Conservation (phyloP, 306 rosid genomes). For the Cotoneaster glaucophyllus region DNA sequence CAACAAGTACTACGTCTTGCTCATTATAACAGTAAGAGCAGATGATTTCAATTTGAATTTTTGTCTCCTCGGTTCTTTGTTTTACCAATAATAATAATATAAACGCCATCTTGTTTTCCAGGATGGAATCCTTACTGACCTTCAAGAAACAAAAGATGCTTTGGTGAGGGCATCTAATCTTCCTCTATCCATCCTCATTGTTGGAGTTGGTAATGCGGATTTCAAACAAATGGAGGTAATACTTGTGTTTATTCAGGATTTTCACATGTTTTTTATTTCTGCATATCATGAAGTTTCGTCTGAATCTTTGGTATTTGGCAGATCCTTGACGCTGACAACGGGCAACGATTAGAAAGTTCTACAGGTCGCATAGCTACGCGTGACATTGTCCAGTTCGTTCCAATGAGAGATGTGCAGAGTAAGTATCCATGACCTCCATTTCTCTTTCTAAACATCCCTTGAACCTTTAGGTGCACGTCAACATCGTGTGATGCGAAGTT, state of each 20-base stretch:
- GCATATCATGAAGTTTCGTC: background rate
- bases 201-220: conserved; percentile 83
- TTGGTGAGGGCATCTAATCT: conserved; percentile 82
- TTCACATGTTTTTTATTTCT: background rate
- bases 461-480: background rate
- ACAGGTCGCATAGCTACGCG: conserved; percentile 65
- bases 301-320: conserved; percentile 16
- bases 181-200: conserved; percentile 74
- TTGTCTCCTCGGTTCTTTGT: background rate
- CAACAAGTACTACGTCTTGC: conserved; percentile 59
- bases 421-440: conserved; percentile 11
- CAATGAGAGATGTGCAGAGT: conserved; percentile 70
- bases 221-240: conserved; percentile 79
- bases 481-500: no score
- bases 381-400: conserved; percentile 85
- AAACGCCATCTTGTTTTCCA: conserved; percentile 15
- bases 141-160: conserved; percentile 77
- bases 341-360: conserved; percentile 51
- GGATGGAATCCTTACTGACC: conserved; percentile 90
- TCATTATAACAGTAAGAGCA: conserved; percentile 62
- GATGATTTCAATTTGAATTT: background rate
- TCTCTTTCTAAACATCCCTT: background rate
- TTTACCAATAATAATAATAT: background rate
- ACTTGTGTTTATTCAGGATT: background rate
- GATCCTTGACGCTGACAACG: conserved; percentile 84